Evolutionary conservation across 2,329 filamentous ascomycete genomes (phyloP).

Genomic region (Bipolaris sorokiniana): DNA sequence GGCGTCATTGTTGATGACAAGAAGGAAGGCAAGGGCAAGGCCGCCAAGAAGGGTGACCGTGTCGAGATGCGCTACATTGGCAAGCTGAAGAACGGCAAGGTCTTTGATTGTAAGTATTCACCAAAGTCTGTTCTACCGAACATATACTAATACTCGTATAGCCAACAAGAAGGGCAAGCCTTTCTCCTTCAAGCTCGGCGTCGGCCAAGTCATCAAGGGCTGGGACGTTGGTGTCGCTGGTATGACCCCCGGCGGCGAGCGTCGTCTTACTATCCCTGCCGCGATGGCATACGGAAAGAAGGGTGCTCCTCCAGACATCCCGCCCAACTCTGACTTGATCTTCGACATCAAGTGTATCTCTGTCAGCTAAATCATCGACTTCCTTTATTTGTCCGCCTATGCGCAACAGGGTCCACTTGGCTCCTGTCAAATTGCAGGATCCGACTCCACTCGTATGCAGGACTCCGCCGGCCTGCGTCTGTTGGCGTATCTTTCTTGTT

Average conservation of each 20-base stretch:
- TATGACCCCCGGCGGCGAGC: conserved; percentile 93
- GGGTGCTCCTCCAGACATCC: conserved; percentile 76
- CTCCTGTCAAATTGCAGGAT: conserved; percentile 31
- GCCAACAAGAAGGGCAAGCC: conserved; percentile 99
- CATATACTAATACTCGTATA: conserved; percentile 49
- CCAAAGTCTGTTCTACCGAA: neutral
- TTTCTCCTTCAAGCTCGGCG: conserved; percentile 93
- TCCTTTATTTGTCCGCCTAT: conserved; percentile 12
- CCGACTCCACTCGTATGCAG: conserved; percentile 42
- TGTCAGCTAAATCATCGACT: conserved; percentile 48
- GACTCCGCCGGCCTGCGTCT: conserved; percentile 22
- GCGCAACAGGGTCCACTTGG: conserved; percentile 29
- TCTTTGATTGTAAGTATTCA: conserved; percentile 80
- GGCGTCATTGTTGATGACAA: conserved; percentile 95
- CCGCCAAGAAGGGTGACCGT: conserved; percentile 86
- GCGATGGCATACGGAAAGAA: conserved; percentile 89
- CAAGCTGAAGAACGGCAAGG: conserved; percentile 89
- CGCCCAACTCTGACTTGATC: conserved; percentile 84
- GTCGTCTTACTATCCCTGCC: conserved; percentile 87
- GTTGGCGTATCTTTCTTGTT: conserved; percentile 27
- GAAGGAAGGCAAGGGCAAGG: conserved; percentile 83
- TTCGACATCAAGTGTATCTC: conserved; percentile 73
- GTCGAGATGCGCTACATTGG: conserved; percentile 98
- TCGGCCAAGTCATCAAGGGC: conserved; percentile 96
- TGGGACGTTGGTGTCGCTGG: conserved; percentile 95